Percentiles rank a stretch among this genome's conserved stretches.
Conservation (phyloP, 805 yeast species). For the Torulaspora maleeae region DNA sequence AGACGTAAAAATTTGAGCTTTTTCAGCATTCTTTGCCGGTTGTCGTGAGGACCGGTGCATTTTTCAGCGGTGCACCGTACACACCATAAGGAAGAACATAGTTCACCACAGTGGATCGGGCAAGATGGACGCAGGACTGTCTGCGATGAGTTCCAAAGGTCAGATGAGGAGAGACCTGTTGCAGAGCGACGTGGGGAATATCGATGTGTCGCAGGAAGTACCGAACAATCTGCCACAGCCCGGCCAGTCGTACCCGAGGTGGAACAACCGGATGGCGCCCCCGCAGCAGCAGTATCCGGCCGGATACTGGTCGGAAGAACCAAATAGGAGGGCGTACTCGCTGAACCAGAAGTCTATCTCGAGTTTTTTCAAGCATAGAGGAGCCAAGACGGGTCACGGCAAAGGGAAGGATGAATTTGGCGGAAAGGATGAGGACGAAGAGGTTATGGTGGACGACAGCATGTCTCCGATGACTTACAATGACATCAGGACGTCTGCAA, state of each 20-base stretch:
- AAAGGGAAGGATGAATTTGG: conserved; percentile 24
- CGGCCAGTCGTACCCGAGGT: conserved; percentile 6
- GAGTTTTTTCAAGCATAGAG: conserved; percentile 24
- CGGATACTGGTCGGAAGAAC: conserved; percentile 6
- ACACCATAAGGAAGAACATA: too few species aligned
- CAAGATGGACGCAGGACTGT: conserved; percentile 37
- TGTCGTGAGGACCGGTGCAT: too few species aligned
- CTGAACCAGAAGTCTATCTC: conserved; percentile 24
- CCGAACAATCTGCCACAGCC: conserved; percentile 27
- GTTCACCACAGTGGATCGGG: background rate
- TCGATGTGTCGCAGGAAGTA: conserved; percentile 43
- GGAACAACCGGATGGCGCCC: conserved; percentile 1
- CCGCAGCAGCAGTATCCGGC: conserved; percentile 1
- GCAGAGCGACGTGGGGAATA: conserved; percentile 40
- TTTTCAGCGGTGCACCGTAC: too few species aligned
- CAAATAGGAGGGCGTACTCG: conserved; percentile 21
- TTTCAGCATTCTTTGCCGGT: background rate
- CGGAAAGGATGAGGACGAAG: conserved; percentile 39
- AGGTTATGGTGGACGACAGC: conserved; percentile 29
- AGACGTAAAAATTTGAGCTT: background rate
- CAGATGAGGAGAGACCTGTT: conserved; percentile 37
- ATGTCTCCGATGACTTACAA: conserved; percentile 50
- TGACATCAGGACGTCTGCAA: conserved; percentile 59
- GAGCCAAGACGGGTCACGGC: conserved; percentile 13
- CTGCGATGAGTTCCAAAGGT: conserved; percentile 17